Evolutionary conservation across 148 eudicot species (phyloP), one percentile per base, ranked within the genome.

Genomic region (Diospyros lotus): DNA sequence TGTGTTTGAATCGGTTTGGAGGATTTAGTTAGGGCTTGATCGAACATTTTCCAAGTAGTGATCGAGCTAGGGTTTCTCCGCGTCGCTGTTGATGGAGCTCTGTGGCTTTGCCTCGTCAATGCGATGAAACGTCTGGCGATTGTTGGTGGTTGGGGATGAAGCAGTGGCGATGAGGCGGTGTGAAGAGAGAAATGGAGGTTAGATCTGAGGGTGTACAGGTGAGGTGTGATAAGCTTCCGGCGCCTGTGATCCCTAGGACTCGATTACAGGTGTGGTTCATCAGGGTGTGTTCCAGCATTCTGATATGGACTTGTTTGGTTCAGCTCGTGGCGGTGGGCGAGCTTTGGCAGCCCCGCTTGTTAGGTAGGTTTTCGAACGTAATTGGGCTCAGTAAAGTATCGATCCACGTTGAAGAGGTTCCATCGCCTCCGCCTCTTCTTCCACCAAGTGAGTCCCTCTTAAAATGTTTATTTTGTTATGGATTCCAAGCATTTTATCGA

Each of bases 261-360:
- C 87, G 97, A 50, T 80, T 94, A 44, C 88, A 86, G 77, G 93
- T 87, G 50, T 94, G 97, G 92, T 94, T 94, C 78, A 79, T 94
- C 53, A 83, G 92, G 86, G 86, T 92, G 74, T 94, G 95, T 79
- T 90, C 92, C 6, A 92, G 92, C 76, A 89, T 94, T 86, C 75
- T 94, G 77, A 82, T 94, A 64, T 94, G 97, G 97, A 94, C 98
- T 65, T 89, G 93, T 81, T 80, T 94, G 81, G 89, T 90, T 80
- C 98, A 94, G 72, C 92, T 94, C 60, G 84, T 94, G 60, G 91
- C 97, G 0, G 87, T 91, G 73, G 86, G 85, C 9, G 89, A 90
- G 84, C 87, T 94, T 11, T 92, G 95, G 95, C 86, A 85, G 75
- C 98, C 96, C 2, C 85, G 77, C 12, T 83, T 89, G 76, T 72